Percentiles rank a stretch among this genome's conserved stretches.
phyloP scores from a whole-genome alignment of 345 rosid genomes.

The Brassica carinata region DNA sequence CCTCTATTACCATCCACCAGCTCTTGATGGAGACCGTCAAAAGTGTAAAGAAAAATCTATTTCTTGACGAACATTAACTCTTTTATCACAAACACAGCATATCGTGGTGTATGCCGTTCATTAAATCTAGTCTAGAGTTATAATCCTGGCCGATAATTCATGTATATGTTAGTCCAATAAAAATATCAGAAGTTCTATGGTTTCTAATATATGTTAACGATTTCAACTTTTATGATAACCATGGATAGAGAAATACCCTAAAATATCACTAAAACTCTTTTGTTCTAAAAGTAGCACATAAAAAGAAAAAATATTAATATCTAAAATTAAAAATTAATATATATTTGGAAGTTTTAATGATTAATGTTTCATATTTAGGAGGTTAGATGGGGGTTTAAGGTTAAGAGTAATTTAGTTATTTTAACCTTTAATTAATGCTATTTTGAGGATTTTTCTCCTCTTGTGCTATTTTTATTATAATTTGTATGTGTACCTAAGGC shows the following conservation, averaged over 20 bases:
- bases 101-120: neutral
- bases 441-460: neutral
- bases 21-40: conserved; percentile 12
- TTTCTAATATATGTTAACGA: neutral
- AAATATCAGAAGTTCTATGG: neutral
- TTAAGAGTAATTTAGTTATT: neutral
- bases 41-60: neutral
- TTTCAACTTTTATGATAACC: neutral
- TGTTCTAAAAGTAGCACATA: neutral
- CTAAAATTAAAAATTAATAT: neutral
- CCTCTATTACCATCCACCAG: conserved; percentile 52
- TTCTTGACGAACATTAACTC: neutral
- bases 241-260: neutral
- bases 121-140: neutral
- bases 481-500: too few species aligned
- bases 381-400: neutral
- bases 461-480: neutral
- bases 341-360: neutral
- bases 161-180: neutral
- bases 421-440: neutral
- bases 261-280: neutral
- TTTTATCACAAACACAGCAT: neutral
- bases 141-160: neutral
- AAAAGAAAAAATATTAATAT: neutral
- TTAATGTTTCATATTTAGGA: neutral